These are phyloP conservation scores for Saccharomyces kudriavzevii DNA, from an alignment of 805 yeast species.

Conservation along the genomic window DNA sequence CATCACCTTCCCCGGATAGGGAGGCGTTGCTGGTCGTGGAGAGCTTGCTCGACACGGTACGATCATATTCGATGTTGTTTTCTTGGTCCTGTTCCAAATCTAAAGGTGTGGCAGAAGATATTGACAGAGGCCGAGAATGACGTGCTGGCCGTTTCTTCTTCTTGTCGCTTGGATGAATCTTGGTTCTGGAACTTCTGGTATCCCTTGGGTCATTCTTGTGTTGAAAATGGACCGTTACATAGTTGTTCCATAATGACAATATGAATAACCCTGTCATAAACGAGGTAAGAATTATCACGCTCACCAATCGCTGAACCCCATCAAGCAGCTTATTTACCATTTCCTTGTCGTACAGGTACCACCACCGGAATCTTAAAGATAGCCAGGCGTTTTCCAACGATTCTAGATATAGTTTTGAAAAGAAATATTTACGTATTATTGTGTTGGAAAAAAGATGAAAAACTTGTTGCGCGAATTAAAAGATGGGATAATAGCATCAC, in stretches of 20 bases:
- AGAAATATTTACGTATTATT: background rate
- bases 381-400: background rate
- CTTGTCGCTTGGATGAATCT: slow-evolving; percentile 8
- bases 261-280: slow-evolving; percentile 23
- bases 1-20: background rate
- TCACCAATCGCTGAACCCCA: slow-evolving; percentile 4
- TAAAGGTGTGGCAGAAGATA: slow-evolving; percentile 17
- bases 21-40: background rate
- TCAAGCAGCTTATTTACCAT: slow-evolving; percentile 1
- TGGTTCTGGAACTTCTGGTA: slow-evolving; percentile 21
- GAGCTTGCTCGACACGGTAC: slow-evolving; percentile 17
- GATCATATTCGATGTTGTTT: slow-evolving; percentile 26
- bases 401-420: background rate
- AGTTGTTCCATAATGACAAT: slow-evolving; percentile 27
- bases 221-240: slow-evolving; percentile 19
- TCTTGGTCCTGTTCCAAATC: slow-evolving; percentile 18
- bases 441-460: background rate
- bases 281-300: slow-evolving; percentile 4
- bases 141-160: slow-evolving; percentile 3
- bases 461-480: background rate
- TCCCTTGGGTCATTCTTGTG: slow-evolving; percentile 24
- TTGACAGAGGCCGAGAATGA: slow-evolving; percentile 10
- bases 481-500: background rate
- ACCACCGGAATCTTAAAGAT: background rate
- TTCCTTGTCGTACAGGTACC: background rate